These are phyloP conservation scores for Cladosporium velox DNA, from an alignment of 2,329 filamentous ascomycete genomes.

Conservation along the genomic window DNA sequence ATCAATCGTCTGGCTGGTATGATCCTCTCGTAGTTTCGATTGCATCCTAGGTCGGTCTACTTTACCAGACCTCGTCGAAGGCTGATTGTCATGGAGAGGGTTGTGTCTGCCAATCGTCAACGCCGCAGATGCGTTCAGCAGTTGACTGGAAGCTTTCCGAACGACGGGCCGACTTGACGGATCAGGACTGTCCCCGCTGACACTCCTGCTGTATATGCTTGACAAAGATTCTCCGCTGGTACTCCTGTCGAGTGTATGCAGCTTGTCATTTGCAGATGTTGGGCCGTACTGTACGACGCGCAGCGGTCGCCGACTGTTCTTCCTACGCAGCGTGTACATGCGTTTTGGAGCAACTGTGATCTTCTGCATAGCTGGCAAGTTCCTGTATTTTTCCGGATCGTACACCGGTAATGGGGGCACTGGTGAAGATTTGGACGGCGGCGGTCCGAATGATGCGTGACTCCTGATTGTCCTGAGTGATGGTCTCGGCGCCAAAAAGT, in stretches of 20 bases:
- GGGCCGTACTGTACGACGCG: conserved; percentile 13
- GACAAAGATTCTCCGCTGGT: conserved; percentile 29
- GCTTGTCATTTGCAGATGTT: conserved; percentile 16
- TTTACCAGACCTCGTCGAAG: background rate
- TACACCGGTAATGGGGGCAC: conserved; percentile 33
- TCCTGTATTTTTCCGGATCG: conserved; percentile 27
- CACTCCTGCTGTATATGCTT: conserved; percentile 35
- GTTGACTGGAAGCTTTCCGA: background rate
- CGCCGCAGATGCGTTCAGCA: background rate
- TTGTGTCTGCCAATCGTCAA: background rate
- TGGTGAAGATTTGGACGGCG: conserved; percentile 26
- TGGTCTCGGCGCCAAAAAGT: conserved; percentile 29
- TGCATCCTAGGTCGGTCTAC: background rate
- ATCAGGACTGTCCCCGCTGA: conserved; percentile 27
- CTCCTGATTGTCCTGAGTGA: conserved; percentile 30
- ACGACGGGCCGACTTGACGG: background rate
- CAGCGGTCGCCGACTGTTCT: conserved; percentile 23
- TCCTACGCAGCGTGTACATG: conserved; percentile 4
- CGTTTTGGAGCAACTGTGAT: conserved; percentile 23
- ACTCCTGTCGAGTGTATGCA: conserved; percentile 4
- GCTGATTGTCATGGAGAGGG: background rate
- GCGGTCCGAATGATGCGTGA: conserved; percentile 24
- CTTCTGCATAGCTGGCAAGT: conserved; percentile 22
- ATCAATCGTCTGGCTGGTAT: background rate
- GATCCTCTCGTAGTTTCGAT: background rate